phyloP scores from a whole-genome alignment of 1,284 basidiomycete species.

The Ustilago lituana region DNA sequence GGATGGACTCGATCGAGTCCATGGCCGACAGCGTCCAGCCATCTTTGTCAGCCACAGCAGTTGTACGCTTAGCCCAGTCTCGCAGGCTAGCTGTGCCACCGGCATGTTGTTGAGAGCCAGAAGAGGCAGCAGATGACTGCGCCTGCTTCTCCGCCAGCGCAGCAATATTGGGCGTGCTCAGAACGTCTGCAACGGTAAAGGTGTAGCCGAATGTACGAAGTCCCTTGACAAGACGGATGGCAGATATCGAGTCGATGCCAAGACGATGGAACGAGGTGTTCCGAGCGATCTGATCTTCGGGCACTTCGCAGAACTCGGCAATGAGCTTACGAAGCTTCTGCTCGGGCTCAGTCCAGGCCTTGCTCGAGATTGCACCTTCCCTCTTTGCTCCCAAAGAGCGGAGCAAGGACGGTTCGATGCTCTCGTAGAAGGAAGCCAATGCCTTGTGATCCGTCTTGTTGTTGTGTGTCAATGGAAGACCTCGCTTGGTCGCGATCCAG shows the following conservation, averaged over 20 bases:
- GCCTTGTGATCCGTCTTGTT: constrained; percentile 62
- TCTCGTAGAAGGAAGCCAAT: constrained; percentile 34
- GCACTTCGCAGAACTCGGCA: constrained; percentile 29
- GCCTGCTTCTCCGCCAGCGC: constrained; percentile 40
- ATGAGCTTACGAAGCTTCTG: constrained; percentile 29
- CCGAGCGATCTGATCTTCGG: constrained; percentile 28
- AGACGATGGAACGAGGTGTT: constrained; percentile 59
- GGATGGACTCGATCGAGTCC: constrained; percentile 35
- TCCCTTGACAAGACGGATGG: constrained; percentile 49
- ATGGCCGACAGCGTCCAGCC: constrained; percentile 15
- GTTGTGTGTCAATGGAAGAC: constrained; percentile 62
- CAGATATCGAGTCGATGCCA: constrained; percentile 64
- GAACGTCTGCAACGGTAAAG: constrained; percentile 46
- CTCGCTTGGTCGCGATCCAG: constrained; percentile 40
- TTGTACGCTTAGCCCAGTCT: constrained; percentile 12
- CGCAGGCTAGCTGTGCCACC: neutral
- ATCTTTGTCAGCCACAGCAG: constrained; percentile 9
- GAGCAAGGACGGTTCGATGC: constrained; percentile 24
- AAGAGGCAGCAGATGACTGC: neutral
- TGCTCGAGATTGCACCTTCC: constrained; percentile 15
- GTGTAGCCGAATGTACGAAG: constrained; percentile 28
- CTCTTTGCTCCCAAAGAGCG: constrained; percentile 23
- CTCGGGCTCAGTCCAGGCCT: constrained; percentile 36
- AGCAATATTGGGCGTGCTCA: constrained; percentile 46
- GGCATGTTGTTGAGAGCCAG: neutral